Percentiles rank a stretch among this genome's conserved stretches.
These are phyloP conservation scores for Saccharomycopsis sp. DNA, from an alignment of 805 yeast genomes.

Conservation along the genomic window DNA sequence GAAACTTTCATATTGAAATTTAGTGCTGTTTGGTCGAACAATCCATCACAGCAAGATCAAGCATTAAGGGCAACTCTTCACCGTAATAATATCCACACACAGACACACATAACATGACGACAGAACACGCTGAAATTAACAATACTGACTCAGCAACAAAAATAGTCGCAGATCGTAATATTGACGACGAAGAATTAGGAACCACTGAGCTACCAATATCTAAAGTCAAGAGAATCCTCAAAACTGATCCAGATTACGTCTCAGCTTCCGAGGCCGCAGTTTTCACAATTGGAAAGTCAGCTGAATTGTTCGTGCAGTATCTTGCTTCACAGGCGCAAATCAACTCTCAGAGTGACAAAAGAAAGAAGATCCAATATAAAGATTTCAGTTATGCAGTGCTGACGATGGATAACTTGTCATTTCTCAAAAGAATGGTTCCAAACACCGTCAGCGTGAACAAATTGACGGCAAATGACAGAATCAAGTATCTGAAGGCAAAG, in stretches of 20 bases:
- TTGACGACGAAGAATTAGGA: slow-evolving; percentile 28
- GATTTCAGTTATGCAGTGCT: slow-evolving; percentile 64
- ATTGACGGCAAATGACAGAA: slow-evolving; percentile 38
- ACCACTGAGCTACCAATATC: slow-evolving; percentile 50
- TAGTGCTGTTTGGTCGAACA: too few relatives aligned
- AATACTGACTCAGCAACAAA: not conserved
- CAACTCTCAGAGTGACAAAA: slow-evolving; percentile 54
- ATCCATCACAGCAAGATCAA: too few relatives aligned
- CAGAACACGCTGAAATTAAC: not conserved
- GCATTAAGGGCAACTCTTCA: too few relatives aligned
- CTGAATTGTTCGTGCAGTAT: slow-evolving; percentile 66
- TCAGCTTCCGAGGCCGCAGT: slow-evolving; percentile 66
- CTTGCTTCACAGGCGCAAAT: slow-evolving; percentile 65
- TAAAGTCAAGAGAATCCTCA: slow-evolving; percentile 64
- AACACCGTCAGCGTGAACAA: slow-evolving; percentile 46
- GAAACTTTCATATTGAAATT: too few relatives aligned
- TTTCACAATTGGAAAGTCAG: slow-evolving; percentile 70
- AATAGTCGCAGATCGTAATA: not conserved
- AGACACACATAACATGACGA: not conserved
- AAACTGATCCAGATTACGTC: slow-evolving; percentile 66
- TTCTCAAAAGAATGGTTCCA: slow-evolving; percentile 64
- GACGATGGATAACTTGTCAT: slow-evolving; percentile 51
- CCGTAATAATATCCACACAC: too few relatives aligned
- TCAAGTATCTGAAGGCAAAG: slow-evolving; percentile 25
- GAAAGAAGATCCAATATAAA: slow-evolving; percentile 63